These are phyloP conservation scores for Trifolium subterraneum DNA, from an alignment of 306 rosid genomes.

Conservation along the genomic window DNA sequence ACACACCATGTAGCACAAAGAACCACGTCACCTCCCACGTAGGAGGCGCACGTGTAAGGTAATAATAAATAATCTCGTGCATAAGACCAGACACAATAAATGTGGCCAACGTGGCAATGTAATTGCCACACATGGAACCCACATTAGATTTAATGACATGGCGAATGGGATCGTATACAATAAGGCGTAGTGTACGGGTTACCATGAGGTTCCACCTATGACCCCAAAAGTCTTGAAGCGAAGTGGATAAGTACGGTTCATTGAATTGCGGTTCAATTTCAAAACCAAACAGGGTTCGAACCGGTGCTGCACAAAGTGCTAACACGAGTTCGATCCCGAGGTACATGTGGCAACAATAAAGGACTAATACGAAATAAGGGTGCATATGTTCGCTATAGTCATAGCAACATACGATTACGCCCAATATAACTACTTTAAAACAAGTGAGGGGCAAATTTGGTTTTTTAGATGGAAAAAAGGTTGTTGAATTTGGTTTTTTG, in stretches of 20 bases:
- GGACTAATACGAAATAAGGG: slow-evolving; percentile 33
- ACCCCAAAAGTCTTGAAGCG: slow-evolving; percentile 91
- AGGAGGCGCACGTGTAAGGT: slow-evolving; percentile 61
- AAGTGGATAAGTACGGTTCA: slow-evolving; percentile 64
- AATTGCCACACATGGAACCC: slow-evolving; percentile 36
- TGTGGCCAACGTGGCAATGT: slow-evolving; percentile 39
- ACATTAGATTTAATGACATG: neutral
- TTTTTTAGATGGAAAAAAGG: neutral
- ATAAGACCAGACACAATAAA: slow-evolving; percentile 63
- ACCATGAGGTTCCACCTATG: slow-evolving; percentile 86
- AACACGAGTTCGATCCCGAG: slow-evolving; percentile 56
- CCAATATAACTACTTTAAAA: slow-evolving; percentile 48
- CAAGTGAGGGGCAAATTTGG: neutral
- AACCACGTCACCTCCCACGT: slow-evolving; percentile 89
- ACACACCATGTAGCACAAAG: slow-evolving; percentile 63
- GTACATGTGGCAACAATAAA: slow-evolving; percentile 62
- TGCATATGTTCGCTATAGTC: slow-evolving; percentile 44
- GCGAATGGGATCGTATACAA: slow-evolving; percentile 50
- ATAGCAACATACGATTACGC: slow-evolving; percentile 38
- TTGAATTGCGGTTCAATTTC: slow-evolving; percentile 70
- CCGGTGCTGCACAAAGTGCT: slow-evolving; percentile 47
- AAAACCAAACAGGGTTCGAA: slow-evolving; percentile 45
- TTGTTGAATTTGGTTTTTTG: slow-evolving; percentile 21
- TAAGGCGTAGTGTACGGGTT: slow-evolving; percentile 54
- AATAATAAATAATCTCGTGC: slow-evolving; percentile 73